Base-by-base conservation (phyloP, 345 rosid species). In the Eucalyptus cloeziana region DNA sequence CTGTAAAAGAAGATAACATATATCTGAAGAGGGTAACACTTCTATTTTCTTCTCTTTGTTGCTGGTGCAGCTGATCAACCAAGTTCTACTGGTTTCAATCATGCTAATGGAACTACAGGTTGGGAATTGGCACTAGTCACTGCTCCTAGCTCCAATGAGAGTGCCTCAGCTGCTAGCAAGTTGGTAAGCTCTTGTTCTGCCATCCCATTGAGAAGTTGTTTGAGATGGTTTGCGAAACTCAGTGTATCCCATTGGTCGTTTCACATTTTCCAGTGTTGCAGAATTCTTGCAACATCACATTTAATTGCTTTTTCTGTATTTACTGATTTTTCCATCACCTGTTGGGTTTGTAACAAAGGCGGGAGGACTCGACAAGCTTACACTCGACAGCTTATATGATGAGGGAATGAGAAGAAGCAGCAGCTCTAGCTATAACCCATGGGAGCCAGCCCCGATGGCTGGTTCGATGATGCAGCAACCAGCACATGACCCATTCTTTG, bases 101-200 rank as follows among this genome's bases (percentile, higher is more conserved):
- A 89, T 88, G 91, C 91, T 71, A 94, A 93, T 91, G 97, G 95
- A 87, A 91, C 93, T 45, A 88, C 94, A 33, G 97, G 99, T 89
- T 98, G 99, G 99, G 99, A 98, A 92, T 87, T 98, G 89, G 98
- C 99, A 14, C 97, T 98, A 89, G 97, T 97, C 71, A 94, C 98
- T 80, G 96, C 98, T 91, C 95, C 99, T 45, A 98, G 99, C 93
- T 94, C 98, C 89, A 98, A 96, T 86, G 98, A 92, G 86, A 93
- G 88, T 89, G 96, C 97, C 15, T 52, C 95, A 64, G 92, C 96
- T 87, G 91, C 97, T 80, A 96, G 95, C 92, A 98, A 95, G 94
- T 91, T 98, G 99, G 99, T 98, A 87, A 49, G 44, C 85, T 88
- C 76, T 89, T 49, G 12, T 40, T 4, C 27, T 86, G 47, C 86